A percentile compares a stretch with the other conserved stretches of the same genome.
Conservation (phyloP, 305 asterid species). For the Fraxinus velutina region DNA sequence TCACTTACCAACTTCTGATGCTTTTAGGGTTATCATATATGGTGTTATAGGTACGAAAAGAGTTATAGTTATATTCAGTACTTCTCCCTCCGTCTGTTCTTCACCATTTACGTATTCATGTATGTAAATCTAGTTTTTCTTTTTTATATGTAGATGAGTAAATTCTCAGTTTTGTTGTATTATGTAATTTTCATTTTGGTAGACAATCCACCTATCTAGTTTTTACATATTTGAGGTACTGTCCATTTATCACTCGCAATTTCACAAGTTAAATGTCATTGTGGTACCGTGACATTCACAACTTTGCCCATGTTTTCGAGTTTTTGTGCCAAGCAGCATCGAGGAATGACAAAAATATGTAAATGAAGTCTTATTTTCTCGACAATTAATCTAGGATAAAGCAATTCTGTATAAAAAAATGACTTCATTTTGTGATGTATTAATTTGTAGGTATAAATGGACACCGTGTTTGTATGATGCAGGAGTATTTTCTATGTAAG, state of each 20-base stretch:
- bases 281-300: constrained; percentile 2
- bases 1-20: constrained; percentile 16
- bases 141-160: constrained; percentile 18
- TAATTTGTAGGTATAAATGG: background rate
- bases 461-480: constrained; percentile 6
- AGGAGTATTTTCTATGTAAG: constrained; percentile 28
- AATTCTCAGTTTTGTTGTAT: constrained; percentile 28
- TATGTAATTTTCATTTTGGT: background rate
- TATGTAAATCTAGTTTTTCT: constrained; percentile 24
- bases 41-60: constrained; percentile 28
- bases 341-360: background rate
- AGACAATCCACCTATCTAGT: background rate
- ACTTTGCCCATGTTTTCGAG: background rate
- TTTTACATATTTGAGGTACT: background rate
- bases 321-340: background rate
- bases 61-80: constrained; percentile 18
- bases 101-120: constrained; percentile 8
- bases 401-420: background rate
- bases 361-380: background rate
- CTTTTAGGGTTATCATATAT: constrained; percentile 28
- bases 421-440: background rate
- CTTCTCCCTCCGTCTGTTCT: constrained; percentile 5
- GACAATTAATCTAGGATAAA: background rate
- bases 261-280: background rate
- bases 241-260: background rate